Conservation (phyloP, 2,329 filamentous ascomycete genomes). For the Neurospora crassa region DNA sequence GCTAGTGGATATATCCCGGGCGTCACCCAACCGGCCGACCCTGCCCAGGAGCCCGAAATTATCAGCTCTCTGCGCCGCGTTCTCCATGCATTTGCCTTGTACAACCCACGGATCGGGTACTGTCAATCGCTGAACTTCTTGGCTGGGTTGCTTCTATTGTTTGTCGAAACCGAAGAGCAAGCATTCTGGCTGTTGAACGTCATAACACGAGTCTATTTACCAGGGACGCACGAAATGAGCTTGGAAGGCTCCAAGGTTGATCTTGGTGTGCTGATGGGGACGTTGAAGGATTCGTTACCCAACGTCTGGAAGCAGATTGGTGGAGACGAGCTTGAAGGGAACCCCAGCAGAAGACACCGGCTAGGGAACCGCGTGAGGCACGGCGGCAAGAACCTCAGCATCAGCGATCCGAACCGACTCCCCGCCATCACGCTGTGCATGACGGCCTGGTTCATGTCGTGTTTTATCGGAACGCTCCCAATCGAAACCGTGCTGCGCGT, state of each 20-base stretch:
- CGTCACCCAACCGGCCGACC: slow-evolving; percentile 24
- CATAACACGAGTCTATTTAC: slow-evolving; percentile 78
- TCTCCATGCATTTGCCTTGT: slow-evolving; percentile 78
- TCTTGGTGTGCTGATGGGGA: slow-evolving; percentile 83
- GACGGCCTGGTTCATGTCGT: slow-evolving; percentile 97
- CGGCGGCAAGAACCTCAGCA: slow-evolving; percentile 24
- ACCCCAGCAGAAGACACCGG: slow-evolving; percentile 27
- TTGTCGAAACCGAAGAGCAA: slow-evolving; percentile 81
- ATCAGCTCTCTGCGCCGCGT: slow-evolving; percentile 76
- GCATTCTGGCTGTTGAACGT: slow-evolving; percentile 89
- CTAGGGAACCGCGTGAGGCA: slow-evolving; percentile 18
- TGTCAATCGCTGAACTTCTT: slow-evolving; percentile 95
- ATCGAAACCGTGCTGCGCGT: slow-evolving; percentile 87
- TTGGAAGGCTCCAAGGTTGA: slow-evolving; percentile 91
- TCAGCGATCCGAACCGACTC: slow-evolving; percentile 42
- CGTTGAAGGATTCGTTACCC: slow-evolving; percentile 74
- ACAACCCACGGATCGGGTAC: slow-evolving; percentile 87
- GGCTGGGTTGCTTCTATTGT: slow-evolving; percentile 78
- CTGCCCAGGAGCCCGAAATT: slow-evolving; percentile 58
- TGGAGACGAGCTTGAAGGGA: slow-evolving; percentile 54
- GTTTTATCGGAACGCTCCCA: slow-evolving; percentile 85
- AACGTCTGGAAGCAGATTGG: slow-evolving; percentile 82
- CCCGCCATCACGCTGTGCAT: slow-evolving; percentile 88
- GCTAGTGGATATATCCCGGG: slow-evolving; percentile 6
- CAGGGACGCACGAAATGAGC: slow-evolving; percentile 83